Evolutionary conservation across 352 stramenopile genomes (phyloP).

Genomic region (Phytophthora sp.): DNA sequence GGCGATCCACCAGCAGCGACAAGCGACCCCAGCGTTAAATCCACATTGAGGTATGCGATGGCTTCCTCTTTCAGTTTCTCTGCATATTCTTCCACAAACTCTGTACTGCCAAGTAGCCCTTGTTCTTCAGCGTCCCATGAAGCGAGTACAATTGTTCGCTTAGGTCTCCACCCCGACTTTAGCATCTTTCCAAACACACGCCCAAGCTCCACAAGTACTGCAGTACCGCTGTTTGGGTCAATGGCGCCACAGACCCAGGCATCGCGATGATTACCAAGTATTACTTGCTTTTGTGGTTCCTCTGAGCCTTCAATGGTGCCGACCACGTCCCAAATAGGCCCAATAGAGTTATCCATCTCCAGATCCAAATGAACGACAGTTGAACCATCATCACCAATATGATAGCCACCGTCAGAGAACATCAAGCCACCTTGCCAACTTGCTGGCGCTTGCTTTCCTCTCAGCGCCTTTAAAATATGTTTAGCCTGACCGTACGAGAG

Average conservation of each 20-base stretch:
- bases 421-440: slow-evolving; percentile 65
- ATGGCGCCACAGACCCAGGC: slow-evolving; percentile 89
- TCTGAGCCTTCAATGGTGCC: slow-evolving; percentile 65
- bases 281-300: slow-evolving; percentile 63
- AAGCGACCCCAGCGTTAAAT: slow-evolving; percentile 64
- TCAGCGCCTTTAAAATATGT: slow-evolving; percentile 65
- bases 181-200: slow-evolving; percentile 68
- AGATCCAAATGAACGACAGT: slow-evolving; percentile 65
- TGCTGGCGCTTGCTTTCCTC: slow-evolving; percentile 50
- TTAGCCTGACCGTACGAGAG: slow-evolving; percentile 82
- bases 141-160: slow-evolving; percentile 75
- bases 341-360: slow-evolving; percentile 76
- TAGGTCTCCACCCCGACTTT: slow-evolving; percentile 65
- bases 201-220: slow-evolving; percentile 78
- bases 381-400: slow-evolving; percentile 64
- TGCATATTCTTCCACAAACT: slow-evolving; percentile 77
- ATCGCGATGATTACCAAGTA: slow-evolving; percentile 92
- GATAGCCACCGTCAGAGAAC: slow-evolving; percentile 61
- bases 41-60: slow-evolving; percentile 88
- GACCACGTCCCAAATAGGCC: slow-evolving; percentile 89
- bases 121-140: slow-evolving; percentile 91
- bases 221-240: slow-evolving; percentile 85
- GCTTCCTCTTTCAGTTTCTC: slow-evolving; percentile 56
- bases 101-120: slow-evolving; percentile 82
- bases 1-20: slow-evolving; percentile 64